These are phyloP conservation scores for Monosporascus sp. DNA, from an alignment of 2,329 filamentous ascomycete species.

Conservation along the genomic window DNA sequence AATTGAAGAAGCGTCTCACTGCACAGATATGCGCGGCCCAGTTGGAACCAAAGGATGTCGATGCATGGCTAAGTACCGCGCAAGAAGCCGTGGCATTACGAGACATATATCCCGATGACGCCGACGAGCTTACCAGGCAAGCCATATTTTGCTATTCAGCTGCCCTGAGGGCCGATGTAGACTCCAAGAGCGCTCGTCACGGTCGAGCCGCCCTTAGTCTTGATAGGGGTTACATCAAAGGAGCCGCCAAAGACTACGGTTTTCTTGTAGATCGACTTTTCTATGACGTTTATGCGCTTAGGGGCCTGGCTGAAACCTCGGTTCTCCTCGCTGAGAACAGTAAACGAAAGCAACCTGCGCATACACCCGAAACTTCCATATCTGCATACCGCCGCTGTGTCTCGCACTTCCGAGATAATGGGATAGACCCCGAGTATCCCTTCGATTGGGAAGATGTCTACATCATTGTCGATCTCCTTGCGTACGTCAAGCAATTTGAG, in stretches of 20 bases:
- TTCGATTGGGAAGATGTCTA: constrained; percentile 77
- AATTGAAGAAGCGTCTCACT: constrained; percentile 51
- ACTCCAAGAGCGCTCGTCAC: constrained; percentile 51
- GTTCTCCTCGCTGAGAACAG: constrained; percentile 41
- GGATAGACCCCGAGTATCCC: constrained; percentile 28
- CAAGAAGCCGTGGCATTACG: constrained; percentile 49
- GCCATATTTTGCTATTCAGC: constrained; percentile 55
- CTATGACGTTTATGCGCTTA: constrained; percentile 48
- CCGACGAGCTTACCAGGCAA: constrained; percentile 42
- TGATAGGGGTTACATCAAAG: constrained; percentile 46
- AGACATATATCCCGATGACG: constrained; percentile 40
- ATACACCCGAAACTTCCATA: constrained; percentile 31
- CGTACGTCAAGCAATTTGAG: constrained; percentile 54
- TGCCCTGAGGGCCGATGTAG: constrained; percentile 52
- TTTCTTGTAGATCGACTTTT: constrained; percentile 46
- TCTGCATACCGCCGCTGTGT: constrained; percentile 45
- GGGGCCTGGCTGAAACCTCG: constrained; percentile 52
- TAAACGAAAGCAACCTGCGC: constrained; percentile 34
- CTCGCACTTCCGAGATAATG: constrained; percentile 31
- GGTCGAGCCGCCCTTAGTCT: constrained; percentile 55
- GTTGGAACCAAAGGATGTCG: constrained; percentile 54
- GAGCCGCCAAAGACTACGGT: constrained; percentile 53
- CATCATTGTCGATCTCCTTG: constrained; percentile 77
- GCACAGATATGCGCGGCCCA: constrained; percentile 58
- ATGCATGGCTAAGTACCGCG: constrained; percentile 55